Conservation (phyloP, 2,329 filamentous ascomycete species). For the Aspergillus aculeatinus region DNA sequence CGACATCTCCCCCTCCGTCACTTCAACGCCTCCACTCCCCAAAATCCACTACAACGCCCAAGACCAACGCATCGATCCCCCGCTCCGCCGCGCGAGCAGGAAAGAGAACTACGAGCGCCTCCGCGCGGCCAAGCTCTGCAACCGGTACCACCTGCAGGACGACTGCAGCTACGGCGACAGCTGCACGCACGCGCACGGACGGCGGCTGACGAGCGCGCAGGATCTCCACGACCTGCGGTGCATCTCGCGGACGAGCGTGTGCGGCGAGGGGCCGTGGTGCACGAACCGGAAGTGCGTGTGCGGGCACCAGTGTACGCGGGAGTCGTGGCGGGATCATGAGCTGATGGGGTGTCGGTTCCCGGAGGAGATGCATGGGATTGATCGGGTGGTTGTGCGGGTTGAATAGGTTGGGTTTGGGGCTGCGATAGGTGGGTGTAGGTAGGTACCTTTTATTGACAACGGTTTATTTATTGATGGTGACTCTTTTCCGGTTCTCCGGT, state of each 20-base stretch:
- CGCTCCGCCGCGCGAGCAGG: background rate
- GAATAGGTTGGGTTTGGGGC: background rate
- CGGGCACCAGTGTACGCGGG: conserved; percentile 29
- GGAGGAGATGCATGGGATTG: conserved; percentile 22
- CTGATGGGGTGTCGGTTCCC: conserved; percentile 24
- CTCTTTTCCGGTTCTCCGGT: no score
- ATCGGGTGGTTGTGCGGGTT: conserved; percentile 5
- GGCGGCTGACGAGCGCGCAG: conserved; percentile 14
- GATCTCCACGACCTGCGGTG: conserved; percentile 30
- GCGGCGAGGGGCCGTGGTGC: conserved; percentile 29
- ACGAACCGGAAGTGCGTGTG: conserved; percentile 26
- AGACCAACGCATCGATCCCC: conserved; percentile 1
- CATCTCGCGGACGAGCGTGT: conserved; percentile 32
- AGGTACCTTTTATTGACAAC: background rate
- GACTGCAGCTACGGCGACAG: conserved; percentile 16
- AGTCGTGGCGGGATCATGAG: conserved; percentile 7
- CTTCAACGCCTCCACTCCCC: background rate
- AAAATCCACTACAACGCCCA: background rate
- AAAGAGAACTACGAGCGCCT: background rate
- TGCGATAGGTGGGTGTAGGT: no score
- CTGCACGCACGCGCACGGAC: conserved; percentile 31
- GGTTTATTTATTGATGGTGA: background rate
- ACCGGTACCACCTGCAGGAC: conserved; percentile 33
- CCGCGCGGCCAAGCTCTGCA: conserved; percentile 31
- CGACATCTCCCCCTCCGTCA: conserved; percentile 1